Evolutionary conservation across 495 filamentous ascomycete genomes (phyloP).

Genomic region (Daldinia concentrica): DNA sequence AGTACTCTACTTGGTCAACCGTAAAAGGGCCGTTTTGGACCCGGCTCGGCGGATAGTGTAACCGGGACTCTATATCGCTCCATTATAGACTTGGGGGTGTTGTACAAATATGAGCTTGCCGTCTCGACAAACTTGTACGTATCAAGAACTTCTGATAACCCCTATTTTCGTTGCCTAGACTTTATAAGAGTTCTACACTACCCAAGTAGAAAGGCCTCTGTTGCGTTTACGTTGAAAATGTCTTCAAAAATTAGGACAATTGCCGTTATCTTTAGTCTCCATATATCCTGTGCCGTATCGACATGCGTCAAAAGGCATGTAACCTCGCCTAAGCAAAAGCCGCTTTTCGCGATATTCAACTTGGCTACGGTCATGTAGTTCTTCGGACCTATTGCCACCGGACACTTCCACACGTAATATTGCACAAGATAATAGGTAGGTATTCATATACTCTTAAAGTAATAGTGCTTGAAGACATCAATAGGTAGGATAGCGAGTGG

Average conservation of each 20-base stretch:
- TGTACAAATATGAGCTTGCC: constrained; percentile 1
- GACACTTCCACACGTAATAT: neutral
- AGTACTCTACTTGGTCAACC: too few relatives aligned
- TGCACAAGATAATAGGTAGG: neutral
- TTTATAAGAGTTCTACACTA: neutral
- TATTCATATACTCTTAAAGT: neutral
- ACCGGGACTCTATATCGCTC: constrained; percentile 4
- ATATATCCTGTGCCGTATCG: neutral
- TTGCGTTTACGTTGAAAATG: neutral
- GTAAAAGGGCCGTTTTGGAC: constrained; percentile 18
- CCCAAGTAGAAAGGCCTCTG: neutral
- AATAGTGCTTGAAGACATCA: neutral
- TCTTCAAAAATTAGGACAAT: neutral
- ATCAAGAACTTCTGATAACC: neutral
- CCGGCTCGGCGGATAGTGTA: constrained; percentile 29
- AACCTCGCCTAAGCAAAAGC: neutral
- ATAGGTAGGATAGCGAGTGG: neutral
- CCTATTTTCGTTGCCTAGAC: neutral
- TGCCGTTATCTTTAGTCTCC: neutral
- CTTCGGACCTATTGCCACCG: neutral
- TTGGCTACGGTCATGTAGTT: neutral
- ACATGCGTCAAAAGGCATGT: neutral
- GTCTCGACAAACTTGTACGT: neutral
- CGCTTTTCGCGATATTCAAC: neutral
- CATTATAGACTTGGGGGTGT: neutral